phyloP scores from a whole-genome alignment of 1,139 yeast species.

The Candida sp. region DNA sequence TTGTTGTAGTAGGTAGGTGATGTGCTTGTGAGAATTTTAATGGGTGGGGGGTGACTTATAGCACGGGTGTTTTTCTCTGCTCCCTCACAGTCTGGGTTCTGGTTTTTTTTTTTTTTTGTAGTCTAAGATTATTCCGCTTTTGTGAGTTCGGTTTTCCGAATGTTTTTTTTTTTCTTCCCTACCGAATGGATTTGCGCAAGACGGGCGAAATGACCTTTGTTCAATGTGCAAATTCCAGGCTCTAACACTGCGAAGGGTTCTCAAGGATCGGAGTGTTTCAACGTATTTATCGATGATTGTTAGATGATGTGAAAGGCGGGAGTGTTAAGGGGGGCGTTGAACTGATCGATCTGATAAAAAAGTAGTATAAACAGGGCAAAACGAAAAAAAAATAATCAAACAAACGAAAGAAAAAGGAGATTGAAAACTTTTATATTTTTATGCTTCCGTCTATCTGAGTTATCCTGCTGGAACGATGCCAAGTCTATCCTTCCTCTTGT shows the following conservation, averaged over 20 bases:
- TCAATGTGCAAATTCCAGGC: not conserved
- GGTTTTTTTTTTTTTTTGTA: not conserved
- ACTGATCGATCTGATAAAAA: slow-evolving; percentile 2
- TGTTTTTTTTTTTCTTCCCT: not conserved
- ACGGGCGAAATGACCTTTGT: not conserved
- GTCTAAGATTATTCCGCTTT: not conserved
- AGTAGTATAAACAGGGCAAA: not conserved
- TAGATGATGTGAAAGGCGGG: not conserved
- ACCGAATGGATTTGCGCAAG: not conserved
- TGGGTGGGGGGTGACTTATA: too few relatives aligned
- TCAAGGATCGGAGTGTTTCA: not conserved
- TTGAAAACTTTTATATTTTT: not conserved
- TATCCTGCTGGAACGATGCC: not conserved
- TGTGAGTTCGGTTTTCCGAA: not conserved
- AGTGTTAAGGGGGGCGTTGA: not conserved
- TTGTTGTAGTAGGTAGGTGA: too few relatives aligned
- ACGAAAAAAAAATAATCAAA: not conserved
- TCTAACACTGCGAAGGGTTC: not conserved
- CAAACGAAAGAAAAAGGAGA: not conserved
- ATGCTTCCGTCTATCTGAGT: not conserved
- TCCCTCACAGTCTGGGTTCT: too few relatives aligned
- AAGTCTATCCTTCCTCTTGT: not conserved
- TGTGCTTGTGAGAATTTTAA: too few relatives aligned
- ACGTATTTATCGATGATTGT: not conserved
- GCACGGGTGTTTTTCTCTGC: too few relatives aligned